phyloP scores from a whole-genome alignment of 352 stramenopile species.

The Phytophthora syringae region DNA sequence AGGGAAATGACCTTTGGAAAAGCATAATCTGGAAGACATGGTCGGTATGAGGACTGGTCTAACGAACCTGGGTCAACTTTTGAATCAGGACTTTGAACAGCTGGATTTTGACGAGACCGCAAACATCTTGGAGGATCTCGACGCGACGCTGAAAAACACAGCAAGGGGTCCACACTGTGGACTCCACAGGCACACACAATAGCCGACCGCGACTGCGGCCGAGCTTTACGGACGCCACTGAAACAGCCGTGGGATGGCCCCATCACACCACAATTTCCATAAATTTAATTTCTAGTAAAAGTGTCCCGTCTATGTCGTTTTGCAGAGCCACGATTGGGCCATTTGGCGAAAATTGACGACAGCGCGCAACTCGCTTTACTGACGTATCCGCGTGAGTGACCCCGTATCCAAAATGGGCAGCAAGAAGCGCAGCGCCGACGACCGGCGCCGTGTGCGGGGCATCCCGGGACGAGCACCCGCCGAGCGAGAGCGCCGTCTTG shows the following conservation, averaged over 20 bases:
- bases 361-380: not conserved
- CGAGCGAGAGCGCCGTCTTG: constrained; percentile 47
- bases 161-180: not conserved
- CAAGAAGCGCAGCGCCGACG: constrained; percentile 43
- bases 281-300: constrained; percentile 5
- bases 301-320: not conserved
- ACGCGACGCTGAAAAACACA: not conserved
- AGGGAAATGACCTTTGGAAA: not conserved
- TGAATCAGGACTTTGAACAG: constrained; percentile 20
- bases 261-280: not conserved
- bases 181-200: not conserved
- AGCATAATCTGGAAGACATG: not conserved
- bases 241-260: not conserved
- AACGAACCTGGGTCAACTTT: not conserved
- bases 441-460: constrained; percentile 39
- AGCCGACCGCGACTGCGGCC: too few relatives aligned
- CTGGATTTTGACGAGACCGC: constrained; percentile 11
- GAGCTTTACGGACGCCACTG: not conserved
- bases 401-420: constrained; percentile 19
- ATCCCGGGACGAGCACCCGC: constrained; percentile 37
- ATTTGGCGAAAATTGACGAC: not conserved
- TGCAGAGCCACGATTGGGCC: not conserved
- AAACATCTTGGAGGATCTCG: constrained; percentile 20
- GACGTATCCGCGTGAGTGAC: not conserved
- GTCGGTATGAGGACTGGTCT: not conserved